Base-by-base conservation (phyloP, 257 asterid species). In the Sherardia arvensis region DNA sequence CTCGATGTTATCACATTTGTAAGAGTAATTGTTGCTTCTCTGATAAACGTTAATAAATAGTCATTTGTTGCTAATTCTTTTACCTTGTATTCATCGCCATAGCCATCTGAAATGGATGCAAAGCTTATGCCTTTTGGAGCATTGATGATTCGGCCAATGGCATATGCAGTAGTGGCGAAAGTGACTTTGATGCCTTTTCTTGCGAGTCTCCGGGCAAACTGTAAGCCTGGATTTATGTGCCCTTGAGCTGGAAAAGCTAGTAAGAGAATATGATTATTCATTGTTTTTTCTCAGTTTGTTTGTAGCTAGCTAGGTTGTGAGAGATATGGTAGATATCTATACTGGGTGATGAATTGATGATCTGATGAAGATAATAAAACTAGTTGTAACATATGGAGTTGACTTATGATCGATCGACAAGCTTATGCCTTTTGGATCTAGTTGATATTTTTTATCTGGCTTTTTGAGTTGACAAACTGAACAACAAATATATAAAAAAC, bases 71-170 rank as follows among this genome's bases (percentile, higher is more conserved):
- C 49, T 7, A 61, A n/a, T 55, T 34, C 9, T 3, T 21, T 22
- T 0, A 3, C 15, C 17, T 20, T 23, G 3, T 47, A 5, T n/a
- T n/a, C 33, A 14, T 61, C 56, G 11, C 57, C 59, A 11, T 15
- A 48, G 29, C 76, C 78, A 65, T 75, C 75, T 45, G 78, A 45
- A 65, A 73, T 73, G n/a, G 79, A 22, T n/a, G 69, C 70, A 22
- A 76, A 64, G 40, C 34, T 73, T n/a, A 77, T 28, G 20, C 74
- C 78, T 12, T 49, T 17, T 0, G 68, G 64, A 15, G 54, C 18
- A 36, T 66, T 63, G 3, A 51, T 55, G 27, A 80, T 77, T 53
- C 69, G 73, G 21, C 63, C 23, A 22, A 66, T 9, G 53, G 76
- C 79, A 43, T 43, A 59, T 5, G 9, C 8, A 29, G 64, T 66